Base-by-base conservation (phyloP, 2,329 filamentous ascomycete genomes). In the Fusarium cyanostomum region DNA sequence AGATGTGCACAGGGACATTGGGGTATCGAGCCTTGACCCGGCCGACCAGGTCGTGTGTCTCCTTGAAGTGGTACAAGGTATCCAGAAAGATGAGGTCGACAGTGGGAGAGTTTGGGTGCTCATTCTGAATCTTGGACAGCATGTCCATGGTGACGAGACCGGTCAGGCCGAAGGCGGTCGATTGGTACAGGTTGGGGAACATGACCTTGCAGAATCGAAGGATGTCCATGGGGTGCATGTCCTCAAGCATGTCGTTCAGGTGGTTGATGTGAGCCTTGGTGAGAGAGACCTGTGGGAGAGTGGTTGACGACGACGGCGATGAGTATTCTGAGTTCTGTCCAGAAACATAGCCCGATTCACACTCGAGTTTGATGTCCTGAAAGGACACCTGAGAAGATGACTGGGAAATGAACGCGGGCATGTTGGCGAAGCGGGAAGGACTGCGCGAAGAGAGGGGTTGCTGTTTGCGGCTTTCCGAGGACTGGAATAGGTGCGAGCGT, bases 171-270 rank as follows among this genome's bases (percentile, higher is more conserved):
- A 94, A 94, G 53, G 92, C 91, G 11, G 92, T 94, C 38, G 91
- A 92, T 78, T 95, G 92, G 80, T 87, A 97, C 39, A 98, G 87
- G 74, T 90, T 90, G 72, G 95, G 95, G 71, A 99, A 90, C 70
- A 94, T 90, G 70, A 91, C 89, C 74, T 94, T 91, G 83, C 90
- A 92, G 91, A 96, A 97, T 79, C 89, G 90, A 60, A 99, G 86
- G 71, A 98, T 90, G 66, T 97, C 94, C 84, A 94, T 84, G 61
- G 95, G 92, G 74, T 94, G 88, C 77, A 98, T 91, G 73, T 89
- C 86, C 77, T 95, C 91, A 70, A 99, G 82, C 78, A 96, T 92
- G 65, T 88, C 80, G 83, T 99, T 99, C 76, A 99, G 85, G 78
- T 94, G 94, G 72, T 92, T 89, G 69, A 98, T 83, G 77, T 99